A percentile compares a stretch with the other conserved stretches of the same genome.
These are phyloP conservation scores for Anaeramoeba ignava DNA, from an alignment of 78 protist species.

Conservation along the genomic window DNA sequence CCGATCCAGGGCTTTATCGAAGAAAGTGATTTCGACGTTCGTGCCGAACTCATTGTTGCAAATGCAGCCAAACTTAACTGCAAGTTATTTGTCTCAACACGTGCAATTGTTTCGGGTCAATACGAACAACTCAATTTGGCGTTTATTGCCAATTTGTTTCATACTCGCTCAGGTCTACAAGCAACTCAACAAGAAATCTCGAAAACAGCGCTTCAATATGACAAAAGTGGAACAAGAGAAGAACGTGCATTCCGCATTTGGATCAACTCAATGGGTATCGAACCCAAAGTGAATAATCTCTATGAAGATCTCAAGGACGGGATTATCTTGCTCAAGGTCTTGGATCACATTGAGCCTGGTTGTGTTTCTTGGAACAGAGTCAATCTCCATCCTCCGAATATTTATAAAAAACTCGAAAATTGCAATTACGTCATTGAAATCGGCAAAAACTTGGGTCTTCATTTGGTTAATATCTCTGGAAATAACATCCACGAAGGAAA, in stretches of 20 bases:
- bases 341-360: conserved; percentile 66
- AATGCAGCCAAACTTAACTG: conserved; percentile 73
- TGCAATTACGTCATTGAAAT: conserved; percentile 48
- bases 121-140: conserved; percentile 76
- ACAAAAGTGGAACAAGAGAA: conserved; percentile 73
- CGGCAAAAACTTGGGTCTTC: conserved; percentile 32
- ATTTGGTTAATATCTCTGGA: conserved; percentile 54
- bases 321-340: conserved; percentile 53
- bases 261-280: conserved; percentile 82
- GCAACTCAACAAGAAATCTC: conserved; percentile 30
- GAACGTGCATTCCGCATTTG: conserved; percentile 76
- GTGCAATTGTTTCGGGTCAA: conserved; percentile 64
- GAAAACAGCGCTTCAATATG: conserved; percentile 22
- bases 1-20: conserved; percentile 35
- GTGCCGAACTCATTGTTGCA: conserved; percentile 64
- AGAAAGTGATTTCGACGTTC: conserved; percentile 26
- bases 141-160: conserved; percentile 86
- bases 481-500: conserved; percentile 37
- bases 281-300: conserved; percentile 57
- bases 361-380: conserved; percentile 33
- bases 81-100: conserved; percentile 51
- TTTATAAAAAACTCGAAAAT: conserved; percentile 40
- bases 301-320: conserved; percentile 74
- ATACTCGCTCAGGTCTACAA: conserved; percentile 61
- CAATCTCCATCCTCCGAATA: conserved; percentile 23